A percentile compares a stretch with the other conserved stretches of the same genome.
Conservation (phyloP, 495 filamentous ascomycete species). For the Penicillium subrubescens region DNA sequence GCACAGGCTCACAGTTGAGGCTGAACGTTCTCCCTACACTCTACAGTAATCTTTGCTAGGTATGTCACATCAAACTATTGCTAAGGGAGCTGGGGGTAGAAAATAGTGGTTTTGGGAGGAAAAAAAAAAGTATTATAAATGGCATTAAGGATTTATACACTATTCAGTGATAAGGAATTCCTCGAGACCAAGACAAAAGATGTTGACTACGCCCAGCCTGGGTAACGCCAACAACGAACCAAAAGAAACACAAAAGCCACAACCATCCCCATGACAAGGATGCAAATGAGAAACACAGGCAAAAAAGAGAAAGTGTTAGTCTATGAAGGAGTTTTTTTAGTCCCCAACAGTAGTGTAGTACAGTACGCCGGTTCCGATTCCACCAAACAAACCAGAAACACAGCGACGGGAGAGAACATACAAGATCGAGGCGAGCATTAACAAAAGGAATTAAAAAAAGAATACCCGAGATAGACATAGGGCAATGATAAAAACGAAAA, state of each 20-base stretch:
- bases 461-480: background rate
- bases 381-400: background rate
- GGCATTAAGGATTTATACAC: background rate
- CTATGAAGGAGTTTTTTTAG: background rate
- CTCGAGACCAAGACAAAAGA: background rate
- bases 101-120: background rate
- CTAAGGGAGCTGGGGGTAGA: background rate
- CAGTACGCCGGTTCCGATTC: slow-evolving; percentile 1
- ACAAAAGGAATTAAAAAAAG: slow-evolving; percentile 11
- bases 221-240: background rate
- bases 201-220: background rate
- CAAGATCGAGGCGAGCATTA: background rate
- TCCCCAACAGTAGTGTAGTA: background rate
- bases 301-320: background rate
- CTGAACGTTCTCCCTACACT: slow-evolving; percentile 8
- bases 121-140: background rate
- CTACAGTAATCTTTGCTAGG: background rate
- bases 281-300: background rate
- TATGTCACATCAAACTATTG: background rate
- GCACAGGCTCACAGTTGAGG: slow-evolving; percentile 7
- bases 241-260: background rate
- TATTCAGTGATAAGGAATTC: background rate
- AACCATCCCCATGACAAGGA: background rate
- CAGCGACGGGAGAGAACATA: background rate
- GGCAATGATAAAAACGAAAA: background rate